phyloP scores from a whole-genome alignment of 2,329 filamentous ascomycete genomes.

The Colletotrichum godetiae region DNA sequence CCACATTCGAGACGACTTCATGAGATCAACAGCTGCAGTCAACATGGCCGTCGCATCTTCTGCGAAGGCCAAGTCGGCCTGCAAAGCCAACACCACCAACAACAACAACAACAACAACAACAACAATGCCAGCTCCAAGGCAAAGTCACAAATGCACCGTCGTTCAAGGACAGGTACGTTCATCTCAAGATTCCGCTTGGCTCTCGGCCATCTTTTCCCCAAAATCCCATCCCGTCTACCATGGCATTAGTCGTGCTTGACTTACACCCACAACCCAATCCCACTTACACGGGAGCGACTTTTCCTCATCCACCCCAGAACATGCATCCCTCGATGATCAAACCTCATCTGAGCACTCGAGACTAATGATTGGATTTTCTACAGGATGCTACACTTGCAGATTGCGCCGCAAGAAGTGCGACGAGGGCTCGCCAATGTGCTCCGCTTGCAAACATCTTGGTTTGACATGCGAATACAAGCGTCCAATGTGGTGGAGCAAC shows the following conservation, averaged over 20 bases:
- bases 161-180: constrained; percentile 89
- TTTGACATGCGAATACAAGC: constrained; percentile 93
- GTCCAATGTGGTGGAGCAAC: constrained; percentile 98
- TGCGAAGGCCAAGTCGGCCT: constrained; percentile 67
- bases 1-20: constrained; percentile 55
- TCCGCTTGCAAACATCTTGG: constrained; percentile 79
- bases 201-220: constrained; percentile 31
- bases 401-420: constrained; percentile 76
- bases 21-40: constrained; percentile 57
- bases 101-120: constrained; percentile 51
- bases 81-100: constrained; percentile 59
- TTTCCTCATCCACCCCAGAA: constrained; percentile 36
- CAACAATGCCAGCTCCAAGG: constrained; percentile 67
- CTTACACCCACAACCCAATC: constrained; percentile 42
- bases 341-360: constrained; percentile 13
- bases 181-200: constrained; percentile 32
- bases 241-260: constrained; percentile 39
- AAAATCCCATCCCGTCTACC: constrained; percentile 21
- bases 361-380: constrained; percentile 28
- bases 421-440: constrained; percentile 72
- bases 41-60: constrained; percentile 73
- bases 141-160: constrained; percentile 89
- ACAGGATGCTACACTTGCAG: constrained; percentile 77
- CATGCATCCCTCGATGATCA: constrained; percentile 38
- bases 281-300: constrained; percentile 21